Percentiles rank a stretch among this genome's conserved stretches.
Conservation (phyloP, 306 rosid genomes). For the Lupinus albus region DNA sequence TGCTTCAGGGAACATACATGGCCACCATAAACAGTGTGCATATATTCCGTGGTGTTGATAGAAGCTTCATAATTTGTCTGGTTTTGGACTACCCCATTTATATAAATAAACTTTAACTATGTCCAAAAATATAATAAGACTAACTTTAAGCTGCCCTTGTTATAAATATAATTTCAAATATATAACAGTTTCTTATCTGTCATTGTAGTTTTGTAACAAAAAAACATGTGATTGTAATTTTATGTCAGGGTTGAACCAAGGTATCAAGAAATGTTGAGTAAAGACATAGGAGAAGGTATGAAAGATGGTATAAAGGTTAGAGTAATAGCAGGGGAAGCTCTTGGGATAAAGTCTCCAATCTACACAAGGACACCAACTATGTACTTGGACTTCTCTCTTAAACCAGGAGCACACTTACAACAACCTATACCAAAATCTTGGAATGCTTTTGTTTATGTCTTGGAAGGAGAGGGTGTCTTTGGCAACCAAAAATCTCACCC, state of each 20-base stretch:
- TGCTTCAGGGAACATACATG: constrained; percentile 33
- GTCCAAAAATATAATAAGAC: background rate
- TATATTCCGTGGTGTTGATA: constrained; percentile 34
- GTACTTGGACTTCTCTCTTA: constrained; percentile 86
- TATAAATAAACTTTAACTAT: background rate
- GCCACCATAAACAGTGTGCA: constrained; percentile 32
- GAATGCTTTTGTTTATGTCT: constrained; percentile 84
- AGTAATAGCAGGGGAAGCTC: constrained; percentile 91
- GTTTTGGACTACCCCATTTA: constrained; percentile 4
- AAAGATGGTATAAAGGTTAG: constrained; percentile 79
- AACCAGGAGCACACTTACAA: constrained; percentile 70
- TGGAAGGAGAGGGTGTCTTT: constrained; percentile 91
- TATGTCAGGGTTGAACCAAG: constrained; percentile 82
- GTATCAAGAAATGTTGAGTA: constrained; percentile 82
- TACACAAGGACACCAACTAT: constrained; percentile 91
- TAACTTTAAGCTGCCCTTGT: too few relatives aligned
- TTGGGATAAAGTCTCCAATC: constrained; percentile 81
- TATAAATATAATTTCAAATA: too few relatives aligned
- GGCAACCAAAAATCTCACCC: constrained; percentile 57
- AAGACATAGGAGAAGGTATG: constrained; percentile 68
- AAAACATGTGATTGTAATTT: too few relatives aligned
- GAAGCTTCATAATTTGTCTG: constrained; percentile 23
- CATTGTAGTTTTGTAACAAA: too few relatives aligned
- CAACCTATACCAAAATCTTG: constrained; percentile 77
- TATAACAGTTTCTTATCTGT: too few relatives aligned